Evolutionary conservation across 2,329 filamentous ascomycete species (phyloP), one percentile per base, ranked within the genome.

Genomic region (Exserohilum rostratum): DNA sequence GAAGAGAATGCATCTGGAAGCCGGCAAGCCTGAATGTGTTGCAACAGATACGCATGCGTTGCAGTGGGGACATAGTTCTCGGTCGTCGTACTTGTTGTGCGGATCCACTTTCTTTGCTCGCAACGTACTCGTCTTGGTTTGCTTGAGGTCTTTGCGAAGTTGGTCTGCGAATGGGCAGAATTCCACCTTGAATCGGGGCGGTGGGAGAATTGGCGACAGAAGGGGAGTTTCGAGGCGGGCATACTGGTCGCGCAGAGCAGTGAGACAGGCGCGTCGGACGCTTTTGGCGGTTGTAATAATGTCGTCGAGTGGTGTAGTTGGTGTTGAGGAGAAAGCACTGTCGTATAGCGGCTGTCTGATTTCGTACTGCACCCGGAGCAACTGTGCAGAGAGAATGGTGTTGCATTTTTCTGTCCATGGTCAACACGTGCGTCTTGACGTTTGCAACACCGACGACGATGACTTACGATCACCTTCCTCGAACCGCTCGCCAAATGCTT

Each of bases 11-110:
- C 59, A 64, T 30, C 70, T 58, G 35, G 68, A 69, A 4, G 67
- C 58, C 0, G 70, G 69, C 0, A 74, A 60, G 5, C 71, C 71
- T 2, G 70, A 71, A 38, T 74, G 71, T 5, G 66, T 49, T 1
- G 71, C 64, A 1, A 73, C 66, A 3, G 70, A 64, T 22, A 74
- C 67, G 30, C 65, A 67, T 6, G 62, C 65, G 30, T 66, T 55
- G 51, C 71, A 74, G 33, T 67, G 59, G 1, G 71, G 70, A 40
- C 71, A 74, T 5, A 69, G 55, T 37, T 74, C 71, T 46, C 71
- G 58, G 40, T 74, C 71, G 34, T 74, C 71, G 52, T 72, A 57
- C 33, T 61, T 68, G 47, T 73, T 61, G 10, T 66, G 61, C 3
- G 66, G 66, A 10, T 60, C 60, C 4, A 68, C 45, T 46, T 70